Evolutionary conservation across 257 asterid species (phyloP).

Genomic region (Fraxinus pennsylvanica): DNA sequence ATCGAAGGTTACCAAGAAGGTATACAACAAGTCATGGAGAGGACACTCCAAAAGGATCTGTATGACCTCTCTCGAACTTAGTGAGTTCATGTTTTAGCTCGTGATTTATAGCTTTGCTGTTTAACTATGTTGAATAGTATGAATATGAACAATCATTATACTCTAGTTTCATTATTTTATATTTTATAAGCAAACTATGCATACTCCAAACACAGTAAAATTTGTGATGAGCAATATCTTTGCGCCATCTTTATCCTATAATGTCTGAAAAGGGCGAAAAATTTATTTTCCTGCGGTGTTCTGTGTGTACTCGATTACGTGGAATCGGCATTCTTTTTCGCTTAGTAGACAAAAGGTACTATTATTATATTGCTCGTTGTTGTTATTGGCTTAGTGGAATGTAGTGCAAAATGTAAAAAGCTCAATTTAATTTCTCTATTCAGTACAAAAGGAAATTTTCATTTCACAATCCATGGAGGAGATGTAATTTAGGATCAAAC

Average conservation of each 20-base stretch:
- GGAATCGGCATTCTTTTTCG: not conserved
- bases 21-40: slow-evolving; percentile 61
- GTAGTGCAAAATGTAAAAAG: not conserved
- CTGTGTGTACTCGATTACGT: too few relatives aligned
- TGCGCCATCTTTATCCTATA: not conserved
- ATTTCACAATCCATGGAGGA: not conserved
- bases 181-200: not conserved
- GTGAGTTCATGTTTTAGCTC: slow-evolving; percentile 20
- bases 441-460: not conserved
- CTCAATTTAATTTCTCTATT: not conserved
- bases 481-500: not conserved
- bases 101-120: not conserved
- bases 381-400: not conserved
- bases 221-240: not conserved
- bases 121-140: not conserved
- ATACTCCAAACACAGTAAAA: not conserved
- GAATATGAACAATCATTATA: not conserved
- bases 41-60: slow-evolving; percentile 35
- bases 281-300: not conserved
- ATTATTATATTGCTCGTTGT: too few relatives aligned
- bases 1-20: slow-evolving; percentile 94
- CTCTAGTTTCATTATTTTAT: not conserved
- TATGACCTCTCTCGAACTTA: not conserved
- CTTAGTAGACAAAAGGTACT: too few relatives aligned
- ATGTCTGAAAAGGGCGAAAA: not conserved